Base-by-base conservation (phyloP, 305 asterid species). In the Lippia alba region DNA sequence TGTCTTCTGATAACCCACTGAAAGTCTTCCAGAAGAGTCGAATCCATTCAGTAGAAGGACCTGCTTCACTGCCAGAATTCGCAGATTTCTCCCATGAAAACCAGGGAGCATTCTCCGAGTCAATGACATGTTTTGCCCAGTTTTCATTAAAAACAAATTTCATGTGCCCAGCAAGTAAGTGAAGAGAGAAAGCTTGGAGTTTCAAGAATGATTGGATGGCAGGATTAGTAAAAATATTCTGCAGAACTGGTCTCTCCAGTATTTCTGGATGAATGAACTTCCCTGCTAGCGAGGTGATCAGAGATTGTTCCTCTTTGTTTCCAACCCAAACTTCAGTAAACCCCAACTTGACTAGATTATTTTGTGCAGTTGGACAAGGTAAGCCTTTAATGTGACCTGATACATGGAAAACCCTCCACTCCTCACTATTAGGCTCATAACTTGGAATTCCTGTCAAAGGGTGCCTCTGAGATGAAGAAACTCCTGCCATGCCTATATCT, bases 11-110 rank as follows among this genome's bases (percentile, higher is more conserved):
- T 65, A 96, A 85, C 76, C 75, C 81, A 74, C 84, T 75, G 69
- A 84, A 77, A 61, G 74, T 86, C 85, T 86, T 89, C 98, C 98
- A 94, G 76, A 94, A 91, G 81, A 94, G 90, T 78, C 81, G 82
- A 76, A 91, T 89, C 97, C 98, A 94, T 67, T 87, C 91, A 33
- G 97, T 82, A 71, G 96, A 84, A 70, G 98, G 98, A 61, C 92
- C 92, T 56, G 84, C 85, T 78, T 87, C 94, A 60, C 83, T 73
- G 72, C 80, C 82, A 78, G 87, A 80, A 76, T 75, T 89, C 66
- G 84, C 80, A 70, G 81, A 77, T 67, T 79, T 85, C 74, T 91
- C 92, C 98, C 98, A 94, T 36, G 98, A 89, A 80, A 91, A 91
- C 98, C 98, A 94, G 70, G 98, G 98, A 75, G 88, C 87, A 79